Evolutionary conservation across 2,329 filamentous ascomycete species (phyloP).

Genomic region (Talaromyces islandicus): DNA sequence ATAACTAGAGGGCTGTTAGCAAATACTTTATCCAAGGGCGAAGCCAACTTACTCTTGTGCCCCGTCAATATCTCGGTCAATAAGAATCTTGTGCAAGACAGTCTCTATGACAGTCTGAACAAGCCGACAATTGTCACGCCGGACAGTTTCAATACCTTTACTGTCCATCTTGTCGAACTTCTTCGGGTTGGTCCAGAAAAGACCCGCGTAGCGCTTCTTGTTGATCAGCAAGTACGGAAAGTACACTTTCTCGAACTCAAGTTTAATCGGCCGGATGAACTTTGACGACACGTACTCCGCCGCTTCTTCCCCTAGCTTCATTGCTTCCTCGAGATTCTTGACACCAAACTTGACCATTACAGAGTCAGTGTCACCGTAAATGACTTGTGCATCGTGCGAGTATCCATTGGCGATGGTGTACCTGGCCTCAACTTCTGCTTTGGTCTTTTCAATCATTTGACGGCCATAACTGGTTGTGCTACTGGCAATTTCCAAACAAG

Average conservation of each 20-base stretch:
- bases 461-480: slow-evolving; percentile 96
- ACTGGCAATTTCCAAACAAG: slow-evolving; percentile 90
- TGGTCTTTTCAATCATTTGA: slow-evolving; percentile 98
- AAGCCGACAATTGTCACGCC: slow-evolving; percentile 89
- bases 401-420: slow-evolving; percentile 95
- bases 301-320: slow-evolving; percentile 93
- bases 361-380: slow-evolving; percentile 98
- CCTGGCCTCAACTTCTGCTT: slow-evolving; percentile 83
- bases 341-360: slow-evolving; percentile 99
- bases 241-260: slow-evolving; percentile 99
- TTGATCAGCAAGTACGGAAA: slow-evolving; percentile 98
- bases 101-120: slow-evolving; percentile 98
- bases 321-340: slow-evolving; percentile 75
- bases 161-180: slow-evolving; percentile 99
- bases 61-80: slow-evolving; percentile 81
- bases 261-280: slow-evolving; percentile 94
- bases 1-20: slow-evolving; percentile 58
- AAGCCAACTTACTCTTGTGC: slow-evolving; percentile 73
- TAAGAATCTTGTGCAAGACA: slow-evolving; percentile 88
- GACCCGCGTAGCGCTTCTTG: slow-evolving; percentile 97
- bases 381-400: slow-evolving; percentile 88
- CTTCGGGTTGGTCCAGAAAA: slow-evolving; percentile 91
- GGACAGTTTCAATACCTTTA: slow-evolving; percentile 97
- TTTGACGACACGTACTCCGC: slow-evolving; percentile 82
- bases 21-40: neutral